Evolutionary conservation across 2,329 filamentous ascomycete genomes (phyloP), one percentile per base, ranked within the genome.

Genomic region (Fusarium decemcellulare): DNA sequence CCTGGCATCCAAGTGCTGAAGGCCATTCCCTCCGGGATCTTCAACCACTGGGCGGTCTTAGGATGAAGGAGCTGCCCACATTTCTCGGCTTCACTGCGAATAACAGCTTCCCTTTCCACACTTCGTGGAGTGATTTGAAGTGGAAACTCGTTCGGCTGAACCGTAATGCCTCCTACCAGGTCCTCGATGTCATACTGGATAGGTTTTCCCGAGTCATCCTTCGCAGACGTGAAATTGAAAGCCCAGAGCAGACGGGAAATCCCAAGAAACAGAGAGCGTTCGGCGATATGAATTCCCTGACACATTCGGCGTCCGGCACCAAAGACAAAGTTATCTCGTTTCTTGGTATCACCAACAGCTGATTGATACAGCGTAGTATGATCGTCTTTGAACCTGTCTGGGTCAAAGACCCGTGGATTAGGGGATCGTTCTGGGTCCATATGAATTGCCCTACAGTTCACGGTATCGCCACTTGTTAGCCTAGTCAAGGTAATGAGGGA

Each of bases 261-360:
- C 2, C 50, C 55, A 3, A 67, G 18, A 43, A 67, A 67, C 7
- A 63, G 32, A 1, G 55, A 61, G 6, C 56, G 30, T n/a, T 63
- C 60, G 4, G 64, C 64, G 8, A 67, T 63, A n/a, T 63, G 60
- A 10, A 60, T 56, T 5, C 60, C 64, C 12, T 59, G 61, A n/a
- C 64, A 67, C 6, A 67, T 8, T 1, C 64, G 56, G 7, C 64
- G 64, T 6, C 64, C 64, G 6, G 60, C 61, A 4, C 64, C 64
- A 30, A 67, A 67, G n/a, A 56, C 59, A 29, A 65, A 59, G 15
- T 59, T 55, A 29, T 62, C 54, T 8, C 59, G 48, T n/a, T 62
- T 59, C 9, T 18, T 39, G 15, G n/a, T 12, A 27, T 51, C 48
- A 9, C 48, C 48, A 5, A 39, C 18, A 5, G 27, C 34, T 11